Evolutionary conservation across 306 rosid genomes (phyloP).

Genomic region (Leucaena leucocephala): DNA sequence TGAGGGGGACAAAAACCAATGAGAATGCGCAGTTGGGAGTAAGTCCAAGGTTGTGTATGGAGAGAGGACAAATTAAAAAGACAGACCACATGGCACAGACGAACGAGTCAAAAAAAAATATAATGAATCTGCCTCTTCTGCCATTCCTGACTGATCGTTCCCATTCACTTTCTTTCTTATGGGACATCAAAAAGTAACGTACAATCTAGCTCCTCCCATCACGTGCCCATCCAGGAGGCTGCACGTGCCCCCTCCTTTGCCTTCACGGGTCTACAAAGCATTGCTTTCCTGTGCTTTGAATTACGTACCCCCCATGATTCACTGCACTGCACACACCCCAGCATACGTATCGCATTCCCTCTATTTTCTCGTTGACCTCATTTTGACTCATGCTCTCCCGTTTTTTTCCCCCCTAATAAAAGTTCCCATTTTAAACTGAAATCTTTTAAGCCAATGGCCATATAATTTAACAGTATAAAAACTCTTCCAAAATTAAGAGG

Average conservation of each 20-base stretch:
- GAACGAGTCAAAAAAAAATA: neutral
- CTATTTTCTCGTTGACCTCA: constrained; percentile 38
- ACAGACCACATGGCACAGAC: constrained; percentile 18
- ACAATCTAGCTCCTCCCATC: neutral
- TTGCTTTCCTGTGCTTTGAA: neutral
- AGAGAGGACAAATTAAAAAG: neutral
- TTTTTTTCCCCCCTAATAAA: too few species aligned
- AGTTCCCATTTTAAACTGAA: too few species aligned
- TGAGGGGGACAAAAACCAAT: too few species aligned
- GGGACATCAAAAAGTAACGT: neutral
- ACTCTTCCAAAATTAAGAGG: too few species aligned
- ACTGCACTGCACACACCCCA: neutral
- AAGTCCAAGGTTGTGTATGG: neutral
- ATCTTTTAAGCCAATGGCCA: too few species aligned
- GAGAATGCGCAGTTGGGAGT: neutral
- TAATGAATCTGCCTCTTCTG: neutral
- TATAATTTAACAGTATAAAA: too few species aligned
- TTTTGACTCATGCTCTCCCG: constrained; percentile 15
- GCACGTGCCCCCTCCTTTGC: neutral
- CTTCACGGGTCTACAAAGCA: neutral
- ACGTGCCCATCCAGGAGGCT: neutral
- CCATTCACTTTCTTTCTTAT: neutral
- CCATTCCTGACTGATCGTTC: neutral
- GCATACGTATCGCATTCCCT: neutral
- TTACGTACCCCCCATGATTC: neutral